Evolutionary conservation across 1,284 basidiomycete species (phyloP).

Genomic region (Microbotryum saponariae): DNA sequence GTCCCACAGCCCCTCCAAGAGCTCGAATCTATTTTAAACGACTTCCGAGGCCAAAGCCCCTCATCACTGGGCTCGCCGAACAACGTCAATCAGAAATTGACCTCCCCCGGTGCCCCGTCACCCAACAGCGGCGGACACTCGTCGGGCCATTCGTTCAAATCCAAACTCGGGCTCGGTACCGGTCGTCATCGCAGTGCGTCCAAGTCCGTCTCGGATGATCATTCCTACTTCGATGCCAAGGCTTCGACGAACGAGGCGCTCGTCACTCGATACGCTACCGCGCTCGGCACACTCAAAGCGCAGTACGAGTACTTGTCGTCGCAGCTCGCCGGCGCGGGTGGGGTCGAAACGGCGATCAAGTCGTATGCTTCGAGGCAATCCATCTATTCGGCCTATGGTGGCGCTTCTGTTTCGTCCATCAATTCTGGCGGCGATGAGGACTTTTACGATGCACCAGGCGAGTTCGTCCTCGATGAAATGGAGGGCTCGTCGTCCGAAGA

Average conservation of each 20-base stretch:
- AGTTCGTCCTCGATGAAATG: conserved; percentile 33
- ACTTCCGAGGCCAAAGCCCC: conserved; percentile 6
- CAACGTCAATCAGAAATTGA: neutral
- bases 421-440: neutral
- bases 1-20: conserved; percentile 23
- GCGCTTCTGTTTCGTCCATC: neutral
- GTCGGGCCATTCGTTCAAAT: neutral
- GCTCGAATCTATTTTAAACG: conserved; percentile 24
- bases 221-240: conserved; percentile 8
- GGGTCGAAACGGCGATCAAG: too few relatives aligned
- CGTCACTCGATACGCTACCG: conserved; percentile 3
- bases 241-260: conserved; percentile 2
- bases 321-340: conserved; percentile 1
- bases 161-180: neutral
- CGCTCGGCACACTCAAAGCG: conserved; percentile 9
- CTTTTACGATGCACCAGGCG: conserved; percentile 19
- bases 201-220: neutral
- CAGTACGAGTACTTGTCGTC: conserved; percentile 4
- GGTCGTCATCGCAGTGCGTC: neutral
- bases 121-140: neutral
- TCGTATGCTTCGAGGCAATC: too few relatives aligned
- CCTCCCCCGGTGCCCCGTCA: neutral
- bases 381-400: too few relatives aligned
- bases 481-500: conserved; percentile 15
- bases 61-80: neutral